Evolutionary conservation across 2,329 filamentous ascomycete genomes (phyloP), one percentile per base, ranked within the genome.

Genomic region (Hypoxylon sp.): DNA sequence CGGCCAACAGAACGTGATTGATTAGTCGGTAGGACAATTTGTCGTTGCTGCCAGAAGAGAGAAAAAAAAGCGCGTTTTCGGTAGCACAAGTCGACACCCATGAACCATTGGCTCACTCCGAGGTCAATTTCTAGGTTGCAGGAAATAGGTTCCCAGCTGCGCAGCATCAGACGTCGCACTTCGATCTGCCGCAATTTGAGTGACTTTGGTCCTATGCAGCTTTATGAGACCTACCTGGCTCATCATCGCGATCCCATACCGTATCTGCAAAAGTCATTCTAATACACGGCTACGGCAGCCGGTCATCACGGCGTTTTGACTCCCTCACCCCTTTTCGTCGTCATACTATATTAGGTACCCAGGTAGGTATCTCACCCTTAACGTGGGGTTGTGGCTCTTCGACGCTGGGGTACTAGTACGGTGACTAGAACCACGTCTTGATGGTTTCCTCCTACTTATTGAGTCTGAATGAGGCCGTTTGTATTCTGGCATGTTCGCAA

Each of bases 11-110:
- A 70, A 66, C 60, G 55, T 61, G 58, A 67, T 62, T 70, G 56
- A 67, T 62, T 70, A 71, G 71, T 72, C 68, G 64, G 76, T 77
- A 68, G 72, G 68, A 77, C 75, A 58, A 73, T 53, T 61, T 54
- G 61, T 65, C 71, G 58, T 68, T 65, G 50, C 54, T 64, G 61
- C 66, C n/a, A n/a, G n/a, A n/a, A n/a, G n/a, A n/a, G n/a, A n/a
- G n/a, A 26, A 61, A 64, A 67, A 55, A 57, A 61, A 57, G 61
- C 65, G 59, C 64, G 63, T 70, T 68, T 67, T 68, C 58, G 56
- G 68, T 68, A 52, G 50, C 60, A 70, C 70, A 65, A 57, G 62
- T 61, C 24, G 63, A 51, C 54, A 36, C 9, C 49, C 53, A 33
- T 68, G 49, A 48, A 42, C 65, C 51, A 60, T 68, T 70, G 62